Base-by-base conservation (phyloP, 495 filamentous ascomycete species). In the Letharia columbiana region DNA sequence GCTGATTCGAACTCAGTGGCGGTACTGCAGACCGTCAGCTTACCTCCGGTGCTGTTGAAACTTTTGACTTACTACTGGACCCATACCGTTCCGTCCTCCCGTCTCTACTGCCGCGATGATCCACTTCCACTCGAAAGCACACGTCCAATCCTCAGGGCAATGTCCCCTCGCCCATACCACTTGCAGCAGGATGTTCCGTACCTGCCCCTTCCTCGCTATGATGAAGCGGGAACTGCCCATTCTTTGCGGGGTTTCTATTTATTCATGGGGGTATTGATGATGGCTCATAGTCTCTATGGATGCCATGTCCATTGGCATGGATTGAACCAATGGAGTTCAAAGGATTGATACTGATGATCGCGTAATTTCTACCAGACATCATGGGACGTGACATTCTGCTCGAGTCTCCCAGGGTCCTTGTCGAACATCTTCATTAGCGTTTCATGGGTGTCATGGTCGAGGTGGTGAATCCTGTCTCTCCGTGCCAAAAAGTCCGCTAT, bases 321-420 rank as follows among this genome's bases (percentile, higher is more conserved):
- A 11, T 49, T 18, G 15, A n/a, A 20, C 5, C 44, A 31, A 60
- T 66, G 44, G 54, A 56, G 23, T 15, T 37, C 60, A 33, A 75
- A 72, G 56, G 79, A 75, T 66, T 96, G 91, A 42, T 88, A 89
- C 47, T 50, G 67, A 98, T 84, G 66, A 87, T 86, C 66, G 92
- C 88, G 74, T 88, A 96, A 77, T 97, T 96, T 62, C 93, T 83
- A 54, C 84, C 87, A 3, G 92, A 92, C 92, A 96, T 96, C 31
- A 92, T 96, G 68, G 79, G 86, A 2, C 75, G 69, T 1, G 84
- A 82, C 23, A 86, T 88, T 76, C 91, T 94, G 61, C 78, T 81
- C 15, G 77, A 77, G 35, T 80, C 78, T 33, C 91, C 91, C 91
- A 0, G 92, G 92, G 71, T 94, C 89, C 69, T 85, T 84, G 74